phyloP scores from a whole-genome alignment of 257 asterid species.

The Nicotiana tomentosiformis region DNA sequence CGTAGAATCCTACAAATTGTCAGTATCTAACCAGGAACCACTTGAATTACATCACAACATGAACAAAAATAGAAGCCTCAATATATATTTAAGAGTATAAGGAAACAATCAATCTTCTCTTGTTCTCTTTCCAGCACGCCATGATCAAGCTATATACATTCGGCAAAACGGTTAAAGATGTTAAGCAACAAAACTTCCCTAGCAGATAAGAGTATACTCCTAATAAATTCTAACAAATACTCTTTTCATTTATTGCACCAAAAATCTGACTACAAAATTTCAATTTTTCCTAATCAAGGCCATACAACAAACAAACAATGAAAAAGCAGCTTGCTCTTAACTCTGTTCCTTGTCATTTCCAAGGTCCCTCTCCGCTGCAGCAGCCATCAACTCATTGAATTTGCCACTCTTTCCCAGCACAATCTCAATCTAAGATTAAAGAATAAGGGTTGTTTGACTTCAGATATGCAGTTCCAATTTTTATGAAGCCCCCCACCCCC shows the following conservation, averaged over 20 bases:
- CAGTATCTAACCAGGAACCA: no score
- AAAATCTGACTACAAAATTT: background rate
- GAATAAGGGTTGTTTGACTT: background rate
- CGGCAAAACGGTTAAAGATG: background rate
- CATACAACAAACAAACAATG: background rate
- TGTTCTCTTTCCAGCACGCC: background rate
- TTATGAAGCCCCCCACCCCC: no score
- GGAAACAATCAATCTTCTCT: no score
- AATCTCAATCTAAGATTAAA: slow-evolving; percentile 38
- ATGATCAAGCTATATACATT: slow-evolving; percentile 2
- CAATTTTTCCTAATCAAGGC: background rate
- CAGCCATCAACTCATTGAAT: slow-evolving; percentile 47
- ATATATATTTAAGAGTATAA: no score
- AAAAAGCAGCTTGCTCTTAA: slow-evolving; percentile 5
- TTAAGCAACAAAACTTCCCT: slow-evolving; percentile 11
- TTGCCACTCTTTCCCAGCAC: slow-evolving; percentile 46
- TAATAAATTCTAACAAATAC: background rate
- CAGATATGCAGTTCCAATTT: background rate
- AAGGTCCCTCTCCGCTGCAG: slow-evolving; percentile 41
- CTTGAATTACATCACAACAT: background rate
- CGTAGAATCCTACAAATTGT: no score
- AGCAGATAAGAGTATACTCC: background rate
- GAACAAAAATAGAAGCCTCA: background rate
- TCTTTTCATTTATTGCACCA: background rate
- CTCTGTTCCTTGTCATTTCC: slow-evolving; percentile 36